Conservation (phyloP, 805 yeast species). For the Wickerhamiella qilinensis region DNA sequence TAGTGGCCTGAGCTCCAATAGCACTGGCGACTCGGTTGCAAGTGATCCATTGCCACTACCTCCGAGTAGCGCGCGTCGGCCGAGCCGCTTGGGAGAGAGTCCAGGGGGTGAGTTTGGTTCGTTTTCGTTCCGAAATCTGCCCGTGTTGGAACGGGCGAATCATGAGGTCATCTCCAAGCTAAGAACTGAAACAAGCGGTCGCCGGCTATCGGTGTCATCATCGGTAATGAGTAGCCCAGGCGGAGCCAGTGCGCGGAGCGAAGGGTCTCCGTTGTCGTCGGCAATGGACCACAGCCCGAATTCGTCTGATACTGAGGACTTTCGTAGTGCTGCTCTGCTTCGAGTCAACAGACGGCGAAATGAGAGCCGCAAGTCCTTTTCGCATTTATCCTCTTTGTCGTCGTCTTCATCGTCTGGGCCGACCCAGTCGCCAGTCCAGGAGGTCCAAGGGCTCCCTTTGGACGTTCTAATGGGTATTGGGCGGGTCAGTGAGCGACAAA, state of each 20-base stretch:
- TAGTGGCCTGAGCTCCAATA: neutral
- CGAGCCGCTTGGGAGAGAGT: constrained; percentile 49
- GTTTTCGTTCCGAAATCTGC: constrained; percentile 74
- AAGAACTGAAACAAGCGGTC: constrained; percentile 39
- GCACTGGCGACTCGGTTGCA: neutral
- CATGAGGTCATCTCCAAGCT: constrained; percentile 80
- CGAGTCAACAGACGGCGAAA: constrained; percentile 11
- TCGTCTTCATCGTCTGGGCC: neutral
- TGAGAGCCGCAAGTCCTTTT: constrained; percentile 9
- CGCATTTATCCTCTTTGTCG: neutral
- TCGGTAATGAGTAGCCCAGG: constrained; percentile 21
- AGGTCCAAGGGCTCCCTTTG: neutral
- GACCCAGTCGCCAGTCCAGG: neutral
- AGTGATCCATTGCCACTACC: neutral
- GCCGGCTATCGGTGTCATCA: constrained; percentile 30
- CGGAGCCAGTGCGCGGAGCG: neutral
- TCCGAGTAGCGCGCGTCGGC: constrained; percentile 23
- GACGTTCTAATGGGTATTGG: constrained; percentile 73
- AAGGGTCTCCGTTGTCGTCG: constrained; percentile 21
- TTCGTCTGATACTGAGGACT: constrained; percentile 12
- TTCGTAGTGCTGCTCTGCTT: constrained; percentile 9
- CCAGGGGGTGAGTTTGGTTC: constrained; percentile 66
- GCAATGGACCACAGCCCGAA: constrained; percentile 23
- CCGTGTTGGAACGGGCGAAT: constrained; percentile 84
- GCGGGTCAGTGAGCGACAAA: constrained; percentile 62